phyloP scores from a whole-genome alignment of 345 rosid genomes.

The Syzygium grande region DNA sequence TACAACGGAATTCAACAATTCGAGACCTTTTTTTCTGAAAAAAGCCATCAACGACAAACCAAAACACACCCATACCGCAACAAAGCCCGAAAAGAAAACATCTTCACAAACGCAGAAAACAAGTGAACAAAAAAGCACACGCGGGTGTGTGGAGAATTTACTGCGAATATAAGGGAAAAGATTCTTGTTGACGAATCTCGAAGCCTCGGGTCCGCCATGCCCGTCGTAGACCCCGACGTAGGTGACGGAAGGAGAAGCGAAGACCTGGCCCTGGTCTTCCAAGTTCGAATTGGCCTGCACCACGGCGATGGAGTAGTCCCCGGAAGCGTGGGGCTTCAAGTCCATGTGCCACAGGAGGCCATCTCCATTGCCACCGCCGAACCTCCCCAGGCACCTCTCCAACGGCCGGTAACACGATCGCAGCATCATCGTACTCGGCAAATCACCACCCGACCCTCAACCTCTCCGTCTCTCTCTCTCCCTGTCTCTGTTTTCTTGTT shows the following conservation, averaged over 20 bases:
- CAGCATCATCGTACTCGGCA: constrained; percentile 31
- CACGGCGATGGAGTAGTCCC: constrained; percentile 93
- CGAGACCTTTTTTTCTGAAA: background rate
- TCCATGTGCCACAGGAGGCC: constrained; percentile 79
- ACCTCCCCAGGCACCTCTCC: constrained; percentile 62
- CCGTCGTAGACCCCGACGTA: constrained; percentile 91
- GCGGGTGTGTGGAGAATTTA: constrained; percentile 8
- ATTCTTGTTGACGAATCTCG: constrained; percentile 78
- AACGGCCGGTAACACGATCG: constrained; percentile 59
- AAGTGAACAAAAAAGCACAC: background rate
- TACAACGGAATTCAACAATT: background rate
- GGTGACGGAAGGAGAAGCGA: constrained; percentile 64
- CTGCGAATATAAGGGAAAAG: constrained; percentile 75
- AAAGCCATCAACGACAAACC: background rate
- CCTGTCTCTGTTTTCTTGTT: background rate
- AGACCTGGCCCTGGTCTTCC: constrained; percentile 93
- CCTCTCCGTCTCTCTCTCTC: background rate
- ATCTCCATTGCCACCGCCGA: constrained; percentile 49
- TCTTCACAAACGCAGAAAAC: background rate
- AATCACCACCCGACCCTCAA: background rate
- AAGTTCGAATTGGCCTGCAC: constrained; percentile 80
- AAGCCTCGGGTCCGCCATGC: constrained; percentile 98
- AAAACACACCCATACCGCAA: background rate
- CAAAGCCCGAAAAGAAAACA: background rate
- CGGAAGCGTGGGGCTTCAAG: constrained; percentile 68